A percentile compares a stretch with the other conserved stretches of the same genome.
Conservation (phyloP, 495 filamentous ascomycete species). For the Oleoguttula mirabilis region DNA sequence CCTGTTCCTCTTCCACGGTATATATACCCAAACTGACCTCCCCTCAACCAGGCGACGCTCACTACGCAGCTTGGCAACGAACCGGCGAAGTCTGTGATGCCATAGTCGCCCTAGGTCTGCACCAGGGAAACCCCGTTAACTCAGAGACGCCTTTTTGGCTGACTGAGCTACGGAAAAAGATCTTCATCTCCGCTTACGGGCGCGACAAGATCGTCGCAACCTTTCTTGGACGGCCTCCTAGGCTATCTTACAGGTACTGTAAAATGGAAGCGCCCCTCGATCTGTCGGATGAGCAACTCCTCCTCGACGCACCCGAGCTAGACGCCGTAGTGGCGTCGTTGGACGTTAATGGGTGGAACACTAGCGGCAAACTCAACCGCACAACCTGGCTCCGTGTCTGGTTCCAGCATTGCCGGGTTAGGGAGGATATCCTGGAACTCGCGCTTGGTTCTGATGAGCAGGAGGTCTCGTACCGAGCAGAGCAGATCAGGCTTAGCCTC, state of each 20-base stretch:
- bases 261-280: slow-evolving; percentile 46
- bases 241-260: slow-evolving; percentile 43
- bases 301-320: slow-evolving; percentile 36
- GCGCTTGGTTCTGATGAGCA: slow-evolving; percentile 39
- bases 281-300: slow-evolving; percentile 40
- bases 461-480: slow-evolving; percentile 9
- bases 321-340: slow-evolving; percentile 34
- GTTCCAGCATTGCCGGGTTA: slow-evolving; percentile 36
- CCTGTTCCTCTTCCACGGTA: no score
- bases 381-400: slow-evolving; percentile 39
- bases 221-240: slow-evolving; percentile 46
- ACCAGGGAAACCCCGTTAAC: slow-evolving; percentile 37
- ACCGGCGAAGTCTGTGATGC: slow-evolving; percentile 41
- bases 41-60: no score
- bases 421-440: slow-evolving; percentile 50
- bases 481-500: slow-evolving; percentile 11
- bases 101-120: slow-evolving; percentile 46
- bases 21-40: no score
- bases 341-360: slow-evolving; percentile 45
- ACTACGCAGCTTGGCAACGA: slow-evolving; percentile 41
- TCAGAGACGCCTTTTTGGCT: slow-evolving; percentile 41
- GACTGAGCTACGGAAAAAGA: slow-evolving; percentile 37
- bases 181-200: slow-evolving; percentile 43
- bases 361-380: slow-evolving; percentile 28
- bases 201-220: slow-evolving; percentile 42